Conservation (phyloP, 805 yeast species). For the Candida easanensis region DNA sequence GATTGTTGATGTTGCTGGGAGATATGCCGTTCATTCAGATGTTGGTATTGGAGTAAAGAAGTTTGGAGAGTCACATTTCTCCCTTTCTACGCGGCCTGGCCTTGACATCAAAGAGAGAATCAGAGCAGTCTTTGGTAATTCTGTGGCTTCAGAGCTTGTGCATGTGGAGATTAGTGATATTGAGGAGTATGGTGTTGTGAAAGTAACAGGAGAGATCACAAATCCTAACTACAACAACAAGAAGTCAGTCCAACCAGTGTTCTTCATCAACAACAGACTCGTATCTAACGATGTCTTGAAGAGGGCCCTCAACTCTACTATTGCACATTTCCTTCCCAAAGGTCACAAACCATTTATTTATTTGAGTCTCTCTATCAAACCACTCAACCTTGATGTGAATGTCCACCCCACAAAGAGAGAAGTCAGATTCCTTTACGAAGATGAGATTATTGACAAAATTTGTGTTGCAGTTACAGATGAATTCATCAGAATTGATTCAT, state of each 20-base stretch:
- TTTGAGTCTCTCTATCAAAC: conserved; percentile 61
- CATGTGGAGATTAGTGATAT: conserved; percentile 36
- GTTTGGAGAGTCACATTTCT: conserved; percentile 68
- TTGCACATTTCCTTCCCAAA: conserved; percentile 60
- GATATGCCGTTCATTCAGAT: conserved; percentile 71
- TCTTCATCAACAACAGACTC: conserved; percentile 82
- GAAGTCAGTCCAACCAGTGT: conserved; percentile 62
- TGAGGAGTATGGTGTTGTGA: conserved; percentile 46
- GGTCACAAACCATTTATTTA: conserved; percentile 78
- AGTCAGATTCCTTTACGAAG: conserved; percentile 81
- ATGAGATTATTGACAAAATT: conserved; percentile 71
- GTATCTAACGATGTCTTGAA: conserved; percentile 80
- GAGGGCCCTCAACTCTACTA: conserved; percentile 55
- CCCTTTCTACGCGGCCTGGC: conserved; percentile 56
- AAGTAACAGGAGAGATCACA: conserved; percentile 60
- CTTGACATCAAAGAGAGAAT: conserved; percentile 63
- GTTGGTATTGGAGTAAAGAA: conserved; percentile 82
- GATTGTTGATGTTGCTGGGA: conserved; percentile 78
- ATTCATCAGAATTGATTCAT: conserved; percentile 57
- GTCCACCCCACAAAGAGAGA: conserved; percentile 95
- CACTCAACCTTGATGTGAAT: conserved; percentile 82
- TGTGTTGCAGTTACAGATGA: conserved; percentile 45
- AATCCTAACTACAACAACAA: conserved; percentile 69
- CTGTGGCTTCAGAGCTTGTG: conserved; percentile 63
- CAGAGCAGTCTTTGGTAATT: conserved; percentile 66